Evolutionary conservation across 139 green algal genomes (phyloP), one percentile per base, ranked within the genome.

Genomic region (Chlorella vulgaris): DNA sequence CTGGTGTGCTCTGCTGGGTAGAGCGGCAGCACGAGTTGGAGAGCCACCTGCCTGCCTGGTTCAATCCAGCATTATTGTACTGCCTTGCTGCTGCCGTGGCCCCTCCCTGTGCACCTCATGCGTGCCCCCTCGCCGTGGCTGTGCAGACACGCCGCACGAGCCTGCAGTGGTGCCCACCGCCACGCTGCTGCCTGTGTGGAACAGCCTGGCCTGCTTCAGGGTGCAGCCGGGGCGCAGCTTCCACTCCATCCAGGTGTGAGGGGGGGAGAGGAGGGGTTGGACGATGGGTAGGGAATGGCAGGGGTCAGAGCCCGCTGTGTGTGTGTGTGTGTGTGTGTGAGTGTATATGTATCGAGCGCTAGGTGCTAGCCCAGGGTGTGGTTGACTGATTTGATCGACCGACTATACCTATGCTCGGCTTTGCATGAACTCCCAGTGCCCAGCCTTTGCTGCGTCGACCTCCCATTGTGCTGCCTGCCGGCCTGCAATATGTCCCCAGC

Each of bases 151-250:
- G 42, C 66, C 77, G 0, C 78, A 92, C 81, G 86, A 81, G n/a
- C 90, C 90, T 8, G 81, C 68, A 42, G 83, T 88, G 8, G 58
- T 84, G 39, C 90, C 90, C n/a, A 89, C 84, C 21, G 78, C 78
- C 55, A 84, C 51, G 29, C 31, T 89, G 6, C 65, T 90, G 2
- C 91, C 91, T 6, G 36, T 38, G 3, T 96, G 87, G 87, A 98
- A 98, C 91, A 89, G 74, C 39, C 95, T 98, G 92, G 94, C 90
- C 53, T 88, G 97, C 74, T 98, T 98, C 88, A 87, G 81, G 36
- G 94, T 97, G 38, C 79, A 87, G 69, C 94, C 94, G 0, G 94
- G 94, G 29, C 68, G 65, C n/a, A 93, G 87, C 85, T 97, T 95
- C 88, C 93, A 97, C 85, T 80, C 91, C 1, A 91, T 97, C 42